Base-by-base conservation (phyloP, 768 basidiomycete species). In the Pleurotus ostreatus region DNA sequence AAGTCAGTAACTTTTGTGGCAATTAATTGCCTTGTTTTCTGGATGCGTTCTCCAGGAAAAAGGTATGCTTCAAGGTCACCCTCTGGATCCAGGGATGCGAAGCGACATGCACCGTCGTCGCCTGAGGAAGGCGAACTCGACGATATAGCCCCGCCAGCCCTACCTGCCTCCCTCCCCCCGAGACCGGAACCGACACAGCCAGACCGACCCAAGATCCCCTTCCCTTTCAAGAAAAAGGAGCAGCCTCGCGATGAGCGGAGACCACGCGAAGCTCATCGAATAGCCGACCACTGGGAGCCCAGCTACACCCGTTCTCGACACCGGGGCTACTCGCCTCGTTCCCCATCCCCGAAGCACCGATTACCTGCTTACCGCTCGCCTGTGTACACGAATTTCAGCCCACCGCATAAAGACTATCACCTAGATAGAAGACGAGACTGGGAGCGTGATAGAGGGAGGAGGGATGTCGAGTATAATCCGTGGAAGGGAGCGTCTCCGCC, bases 101-200 rank as follows among this genome's bases (percentile, higher is more conserved):
- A 91, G 65, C 77, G 86, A 44, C 73, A 66, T 16, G 74, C 76
- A 7, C 78, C 85, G 2, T 86, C 86, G 8, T 84, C 88, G 1
- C 89, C 89, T 49, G 90, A 92, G 69, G 90, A 92, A 66, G 90
- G 90, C 58, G 90, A 92, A 63, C 72, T 92, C 48, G 88, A 89
- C 70, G 89, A 91, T 67, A 72, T 30, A 12, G 68, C 41, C 64
- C 60, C 6, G 46, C 62, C 41, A 20, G 47, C n/a, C 16, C 56
- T 46, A 43, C 8, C 25, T 56, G 46, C 46, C 12, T 57, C 57
- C 38, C 62, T 55, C 53, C 63, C 13, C 54, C 65, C 55, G 18
- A 43, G 52, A 61, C 58, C 63, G 45, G 46, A 63, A 34, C 57
- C 62, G 43, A 47, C 62, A 20, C 55, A 47, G 45, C 18, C 63